A percentile compares a stretch with the other conserved stretches of the same genome.
These are phyloP conservation scores for Aspergillus neotritici DNA, from an alignment of 2,329 filamentous ascomycete genomes.

Conservation along the genomic window DNA sequence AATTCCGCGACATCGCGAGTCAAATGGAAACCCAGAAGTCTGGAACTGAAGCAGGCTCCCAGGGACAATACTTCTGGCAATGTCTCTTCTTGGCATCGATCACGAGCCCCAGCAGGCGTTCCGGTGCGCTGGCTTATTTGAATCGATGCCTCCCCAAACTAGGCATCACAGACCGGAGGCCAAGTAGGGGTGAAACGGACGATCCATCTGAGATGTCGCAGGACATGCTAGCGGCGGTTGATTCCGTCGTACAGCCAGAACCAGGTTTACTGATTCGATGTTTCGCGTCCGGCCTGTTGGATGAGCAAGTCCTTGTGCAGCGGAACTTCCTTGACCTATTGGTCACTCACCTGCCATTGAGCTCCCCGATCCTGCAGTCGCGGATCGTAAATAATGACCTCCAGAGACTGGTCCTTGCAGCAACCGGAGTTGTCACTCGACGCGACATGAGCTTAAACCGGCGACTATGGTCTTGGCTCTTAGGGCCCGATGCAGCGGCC, in stretches of 20 bases:
- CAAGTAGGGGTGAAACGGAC: slow-evolving; percentile 25
- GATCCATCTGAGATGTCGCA: slow-evolving; percentile 19
- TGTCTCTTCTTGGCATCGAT: slow-evolving; percentile 92
- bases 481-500: slow-evolving; percentile 64
- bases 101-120: slow-evolving; percentile 76
- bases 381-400: slow-evolving; percentile 69
- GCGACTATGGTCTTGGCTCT: slow-evolving; percentile 90
- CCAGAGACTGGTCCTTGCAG: slow-evolving; percentile 73
- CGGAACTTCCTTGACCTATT: slow-evolving; percentile 89
- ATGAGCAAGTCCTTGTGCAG: slow-evolving; percentile 86
- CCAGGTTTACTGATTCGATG: slow-evolving; percentile 84
- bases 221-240: slow-evolving; percentile 34
- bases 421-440: slow-evolving; percentile 78
- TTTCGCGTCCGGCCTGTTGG: slow-evolving; percentile 81
- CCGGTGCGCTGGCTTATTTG: slow-evolving; percentile 83
- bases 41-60: slow-evolving; percentile 48
- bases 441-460: slow-evolving; percentile 96
- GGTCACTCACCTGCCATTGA: slow-evolving; percentile 80
- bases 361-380: slow-evolving; percentile 72
- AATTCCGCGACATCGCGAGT: slow-evolving; percentile 58
- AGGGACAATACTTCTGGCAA: slow-evolving; percentile 94
- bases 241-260: slow-evolving; percentile 62
- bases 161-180: slow-evolving; percentile 38
- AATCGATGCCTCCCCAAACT: slow-evolving; percentile 71
- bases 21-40: slow-evolving; percentile 52